Evolutionary conservation across 2,329 filamentous ascomycete species (phyloP), one percentile per base, ranked within the genome.

Genomic region (Neonectria hederae): DNA sequence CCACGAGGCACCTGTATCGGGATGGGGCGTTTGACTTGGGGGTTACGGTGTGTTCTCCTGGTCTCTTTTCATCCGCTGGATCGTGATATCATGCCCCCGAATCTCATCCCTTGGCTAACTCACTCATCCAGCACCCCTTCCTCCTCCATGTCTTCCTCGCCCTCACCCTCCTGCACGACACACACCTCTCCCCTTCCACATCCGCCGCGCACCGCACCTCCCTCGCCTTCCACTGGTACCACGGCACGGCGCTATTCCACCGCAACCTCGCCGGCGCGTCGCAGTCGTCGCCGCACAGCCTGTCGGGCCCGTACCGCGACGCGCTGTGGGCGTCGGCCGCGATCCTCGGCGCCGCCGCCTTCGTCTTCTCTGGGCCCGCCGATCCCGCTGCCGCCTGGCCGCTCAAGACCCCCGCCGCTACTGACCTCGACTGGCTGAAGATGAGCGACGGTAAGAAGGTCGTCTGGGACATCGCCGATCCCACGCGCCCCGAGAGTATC

Each of bases 371-470:
- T 22, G 82, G 84, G 32, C 76, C 78, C 1, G 63, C 71, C 0
- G 75, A 77, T 0, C 77, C 84, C 0, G 75, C 82, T 54, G 74
- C 84, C 59, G 79, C 84, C 2, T 91, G 88, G 88, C 88, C 88
- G 0, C 76, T 90, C 2, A 83, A 80, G 40, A 66, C 76, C 2
- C 73, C 78, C 0, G 77, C 77, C 0, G 70, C 53, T 0, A 49
- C 76, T 1, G 85, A 89, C 65, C 77, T 90, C 1, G 80, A 86
- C 69, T 91, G 88, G 88, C 72, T 90, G 2, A 83, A 79, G 54
- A 81, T 90, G 73, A 82, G 80, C 62, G 81, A 85, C 13, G 85
- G 86, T 0, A 90, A 90, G 74, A 81, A 79, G 57, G 79, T 81
- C 4, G 78, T 90, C 1, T 88, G 83, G 82, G 72, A 80, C 2